Evolutionary conservation across 495 filamentous ascomycete species (phyloP).

Genomic region (Amphirosellinia nigrospora): DNA sequence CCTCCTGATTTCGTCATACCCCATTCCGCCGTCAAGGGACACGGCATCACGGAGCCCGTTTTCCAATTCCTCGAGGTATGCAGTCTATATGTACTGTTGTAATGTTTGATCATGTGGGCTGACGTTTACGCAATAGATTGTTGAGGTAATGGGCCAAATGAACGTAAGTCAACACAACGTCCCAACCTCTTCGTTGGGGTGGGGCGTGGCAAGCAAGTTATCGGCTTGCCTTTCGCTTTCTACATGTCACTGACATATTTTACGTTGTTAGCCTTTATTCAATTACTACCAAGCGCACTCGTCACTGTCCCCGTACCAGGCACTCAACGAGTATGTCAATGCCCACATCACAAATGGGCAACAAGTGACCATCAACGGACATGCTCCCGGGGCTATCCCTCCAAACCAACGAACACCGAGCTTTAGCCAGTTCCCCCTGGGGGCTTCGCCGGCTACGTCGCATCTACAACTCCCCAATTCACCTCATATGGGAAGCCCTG

Average conservation of each 20-base stretch:
- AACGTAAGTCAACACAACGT: conserved; percentile 42
- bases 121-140: conserved; percentile 55
- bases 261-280: conserved; percentile 59
- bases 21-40: conserved; percentile 64
- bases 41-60: conserved; percentile 64
- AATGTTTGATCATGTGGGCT: not conserved
- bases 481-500: conserved; percentile 64
- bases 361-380: conserved; percentile 47
- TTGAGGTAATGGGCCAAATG: conserved; percentile 79
- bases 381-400: conserved; percentile 39
- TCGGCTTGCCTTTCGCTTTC: not conserved
- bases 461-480: conserved; percentile 66
- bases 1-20: conserved; percentile 66
- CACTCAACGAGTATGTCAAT: conserved; percentile 66
- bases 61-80: conserved; percentile 74
- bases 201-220: not conserved
- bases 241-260: not conserved
- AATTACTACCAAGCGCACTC: conserved; percentile 64
- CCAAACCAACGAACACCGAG: conserved; percentile 52
- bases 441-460: conserved; percentile 59
- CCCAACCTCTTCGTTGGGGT: not conserved
- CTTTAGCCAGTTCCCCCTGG: conserved; percentile 58
- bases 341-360: conserved; percentile 41
- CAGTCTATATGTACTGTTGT: not conserved
- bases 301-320: conserved; percentile 62